Evolutionary conservation across 2,329 filamentous ascomycete species (phyloP).

Genomic region (Cercospora zeina): DNA sequence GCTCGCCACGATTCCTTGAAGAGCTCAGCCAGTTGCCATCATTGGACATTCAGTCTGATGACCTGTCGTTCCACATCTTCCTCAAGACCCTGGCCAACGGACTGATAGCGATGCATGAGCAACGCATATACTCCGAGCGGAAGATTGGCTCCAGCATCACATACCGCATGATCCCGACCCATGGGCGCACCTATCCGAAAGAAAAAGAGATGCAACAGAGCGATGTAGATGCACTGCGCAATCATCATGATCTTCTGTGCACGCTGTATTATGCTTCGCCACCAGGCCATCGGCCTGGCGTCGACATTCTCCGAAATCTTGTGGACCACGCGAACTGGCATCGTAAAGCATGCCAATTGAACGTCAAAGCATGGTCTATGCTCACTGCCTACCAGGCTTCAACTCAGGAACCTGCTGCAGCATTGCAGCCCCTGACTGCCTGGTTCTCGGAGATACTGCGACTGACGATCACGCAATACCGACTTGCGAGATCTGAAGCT

Average conservation of each 20-base stretch:
- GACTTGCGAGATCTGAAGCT: conserved; percentile 57
- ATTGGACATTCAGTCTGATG: conserved; percentile 50
- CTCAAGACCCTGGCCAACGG: conserved; percentile 58
- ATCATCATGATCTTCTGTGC: conserved; percentile 62
- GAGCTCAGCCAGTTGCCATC: conserved; percentile 48
- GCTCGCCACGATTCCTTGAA: conserved; percentile 58
- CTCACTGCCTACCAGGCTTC: conserved; percentile 59
- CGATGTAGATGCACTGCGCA: conserved; percentile 59
- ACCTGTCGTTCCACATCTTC: conserved; percentile 60
- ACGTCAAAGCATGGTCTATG: conserved; percentile 59
- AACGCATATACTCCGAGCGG: conserved; percentile 50
- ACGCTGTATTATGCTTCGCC: conserved; percentile 61
- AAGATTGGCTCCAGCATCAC: conserved; percentile 56
- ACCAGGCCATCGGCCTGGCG: conserved; percentile 53
- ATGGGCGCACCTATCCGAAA: conserved; percentile 61
- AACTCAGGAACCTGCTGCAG: conserved; percentile 49
- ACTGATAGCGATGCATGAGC: conserved; percentile 49
- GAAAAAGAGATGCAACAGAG: conserved; percentile 55
- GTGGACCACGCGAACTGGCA: conserved; percentile 60
- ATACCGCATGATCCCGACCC: conserved; percentile 61
- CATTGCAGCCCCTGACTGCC: conserved; percentile 52
- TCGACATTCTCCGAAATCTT: conserved; percentile 55
- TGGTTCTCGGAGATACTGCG: conserved; percentile 58
- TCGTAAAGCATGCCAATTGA: conserved; percentile 60
- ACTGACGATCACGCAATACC: conserved; percentile 57